Conservation (phyloP, 2,329 filamentous ascomycete genomes). For the Penicillium sp. region DNA sequence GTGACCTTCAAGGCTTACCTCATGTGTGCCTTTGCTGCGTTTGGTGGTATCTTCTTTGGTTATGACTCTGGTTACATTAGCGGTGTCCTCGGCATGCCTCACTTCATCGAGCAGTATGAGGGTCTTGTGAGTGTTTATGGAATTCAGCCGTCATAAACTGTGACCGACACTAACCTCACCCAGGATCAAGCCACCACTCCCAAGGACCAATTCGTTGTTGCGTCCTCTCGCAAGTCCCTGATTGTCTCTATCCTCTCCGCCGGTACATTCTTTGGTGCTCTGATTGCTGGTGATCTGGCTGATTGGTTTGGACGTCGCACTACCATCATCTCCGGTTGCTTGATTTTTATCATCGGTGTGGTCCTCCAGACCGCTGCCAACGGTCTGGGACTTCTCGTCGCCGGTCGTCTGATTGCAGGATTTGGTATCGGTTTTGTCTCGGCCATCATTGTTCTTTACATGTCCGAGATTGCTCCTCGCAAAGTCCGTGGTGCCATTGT, state of each 20-base stretch:
- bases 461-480: constrained; percentile 72
- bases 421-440: constrained; percentile 77
- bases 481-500: constrained; percentile 76
- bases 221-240: constrained; percentile 53
- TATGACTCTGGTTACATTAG: constrained; percentile 58
- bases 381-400: constrained; percentile 60
- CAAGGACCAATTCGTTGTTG: constrained; percentile 41
- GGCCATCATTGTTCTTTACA: constrained; percentile 78
- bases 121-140: constrained; percentile 27
- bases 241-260: constrained; percentile 74
- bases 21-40: constrained; percentile 59
- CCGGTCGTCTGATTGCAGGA: constrained; percentile 71
- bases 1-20: constrained; percentile 58
- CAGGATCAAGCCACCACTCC: constrained; percentile 30
- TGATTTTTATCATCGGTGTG: constrained; percentile 66
- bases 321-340: constrained; percentile 68
- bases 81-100: constrained; percentile 50
- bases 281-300: constrained; percentile 72
- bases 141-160: not conserved
- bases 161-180: not conserved
- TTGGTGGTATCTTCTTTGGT: constrained; percentile 59
- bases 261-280: constrained; percentile 73
- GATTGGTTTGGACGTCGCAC: constrained; percentile 64
- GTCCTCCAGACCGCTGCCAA: constrained; percentile 60
- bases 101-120: constrained; percentile 45